phyloP scores from a whole-genome alignment of 805 yeast genomes.

The Myxozyma sirexii region DNA sequence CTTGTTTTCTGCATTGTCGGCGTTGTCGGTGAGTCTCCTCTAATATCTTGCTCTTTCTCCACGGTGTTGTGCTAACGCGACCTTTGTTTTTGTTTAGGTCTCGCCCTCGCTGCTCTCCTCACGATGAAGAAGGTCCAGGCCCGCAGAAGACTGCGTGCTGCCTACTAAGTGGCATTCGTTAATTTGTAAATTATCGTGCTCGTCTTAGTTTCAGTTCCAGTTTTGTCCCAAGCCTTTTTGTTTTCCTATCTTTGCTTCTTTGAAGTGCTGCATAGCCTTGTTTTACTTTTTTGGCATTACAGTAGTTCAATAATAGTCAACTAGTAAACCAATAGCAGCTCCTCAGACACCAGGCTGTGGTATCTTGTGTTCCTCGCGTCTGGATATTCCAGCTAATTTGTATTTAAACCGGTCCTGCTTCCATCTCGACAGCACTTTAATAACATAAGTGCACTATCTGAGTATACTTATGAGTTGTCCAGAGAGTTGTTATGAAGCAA shows the following conservation, averaged over 20 bases:
- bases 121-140: constrained; percentile 49
- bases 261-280: too few species aligned
- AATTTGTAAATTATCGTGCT: background rate
- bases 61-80: constrained; percentile 43
- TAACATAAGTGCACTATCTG: too few species aligned
- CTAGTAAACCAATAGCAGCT: too few species aligned
- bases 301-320: too few species aligned
- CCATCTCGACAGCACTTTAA: too few species aligned
- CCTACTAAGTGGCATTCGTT: constrained; percentile 21
- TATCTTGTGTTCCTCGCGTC: background rate
- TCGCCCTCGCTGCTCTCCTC: constrained; percentile 46
- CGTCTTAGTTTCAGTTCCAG: background rate
- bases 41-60: background rate
- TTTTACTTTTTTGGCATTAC: too few species aligned
- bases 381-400: too few species aligned
- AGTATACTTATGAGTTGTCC: too few species aligned
- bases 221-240: background rate
- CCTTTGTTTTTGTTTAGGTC: constrained; percentile 38
- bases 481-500: too few species aligned
- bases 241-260: too few species aligned
- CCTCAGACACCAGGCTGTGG: background rate
- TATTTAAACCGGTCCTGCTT: too few species aligned
- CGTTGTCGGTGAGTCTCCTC: constrained; percentile 41
- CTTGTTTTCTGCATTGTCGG: constrained; percentile 56
- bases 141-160: constrained; percentile 42